phyloP scores from a whole-genome alignment of 1,139 yeast species.

The Hansenula sp. region DNA sequence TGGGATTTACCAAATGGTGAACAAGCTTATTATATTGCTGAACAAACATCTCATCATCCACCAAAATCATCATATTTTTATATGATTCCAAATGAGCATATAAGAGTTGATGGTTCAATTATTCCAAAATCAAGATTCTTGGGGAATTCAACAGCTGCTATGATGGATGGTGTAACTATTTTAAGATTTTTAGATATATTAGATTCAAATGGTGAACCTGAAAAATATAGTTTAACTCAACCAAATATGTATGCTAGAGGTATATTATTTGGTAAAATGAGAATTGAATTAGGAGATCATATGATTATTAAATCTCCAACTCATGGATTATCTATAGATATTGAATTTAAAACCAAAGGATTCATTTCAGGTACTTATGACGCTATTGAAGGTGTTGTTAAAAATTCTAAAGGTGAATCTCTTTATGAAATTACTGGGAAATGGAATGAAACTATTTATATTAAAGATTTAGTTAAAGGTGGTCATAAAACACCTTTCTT shows the following conservation, averaged over 20 bases:
- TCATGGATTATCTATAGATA: conserved; percentile 64
- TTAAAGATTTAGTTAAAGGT: conserved; percentile 46
- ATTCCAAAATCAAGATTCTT: conserved; percentile 84
- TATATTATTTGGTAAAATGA: conserved; percentile 82
- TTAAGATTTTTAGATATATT: conserved; percentile 63
- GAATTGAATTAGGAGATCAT: conserved; percentile 90
- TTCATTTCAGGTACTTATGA: conserved; percentile 90
- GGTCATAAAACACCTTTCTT: conserved; percentile 46
- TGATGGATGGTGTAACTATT: conserved; percentile 89
- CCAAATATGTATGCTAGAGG: conserved; percentile 98
- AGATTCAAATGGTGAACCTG: conserved; percentile 44
- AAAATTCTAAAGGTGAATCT: conserved; percentile 47
- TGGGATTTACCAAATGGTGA: conserved; percentile 80
- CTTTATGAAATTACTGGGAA: conserved; percentile 76
- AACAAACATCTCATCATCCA: conserved; percentile 98
- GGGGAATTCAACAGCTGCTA: conserved; percentile 95
- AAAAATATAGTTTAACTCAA: conserved; percentile 75
- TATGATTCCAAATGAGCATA: conserved; percentile 72
- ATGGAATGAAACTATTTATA: conserved; percentile 86
- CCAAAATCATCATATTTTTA: conserved; percentile 94
- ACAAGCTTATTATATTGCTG: conserved; percentile 80
- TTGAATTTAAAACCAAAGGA: conserved; percentile 94
- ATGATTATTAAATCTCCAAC: conserved; percentile 65
- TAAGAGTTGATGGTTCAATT: conserved; percentile 85
- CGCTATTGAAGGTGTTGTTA: conserved; percentile 74